Evolutionary conservation across 2,329 filamentous ascomycete genomes (phyloP).

Genomic region (Diaporthe ilicicola): DNA sequence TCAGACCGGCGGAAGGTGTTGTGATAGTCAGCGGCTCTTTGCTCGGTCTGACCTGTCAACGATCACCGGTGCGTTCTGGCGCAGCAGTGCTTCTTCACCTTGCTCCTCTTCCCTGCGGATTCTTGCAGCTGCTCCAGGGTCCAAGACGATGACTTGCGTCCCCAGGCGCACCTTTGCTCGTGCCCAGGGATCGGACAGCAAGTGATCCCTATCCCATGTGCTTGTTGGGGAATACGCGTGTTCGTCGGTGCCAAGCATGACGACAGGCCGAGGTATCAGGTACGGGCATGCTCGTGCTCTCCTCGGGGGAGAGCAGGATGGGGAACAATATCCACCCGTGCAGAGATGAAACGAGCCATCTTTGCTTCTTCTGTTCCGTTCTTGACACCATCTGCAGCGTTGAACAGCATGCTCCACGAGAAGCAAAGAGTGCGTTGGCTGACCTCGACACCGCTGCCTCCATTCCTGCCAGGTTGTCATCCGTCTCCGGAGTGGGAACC

Average conservation of each 20-base stretch:
- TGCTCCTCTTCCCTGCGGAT: not conserved
- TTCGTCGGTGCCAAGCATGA: not conserved
- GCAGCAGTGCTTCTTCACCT: not conserved
- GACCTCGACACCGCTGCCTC: not conserved
- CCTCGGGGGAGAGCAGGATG: not conserved
- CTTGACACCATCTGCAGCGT: not conserved
- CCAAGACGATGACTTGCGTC: slow-evolving; percentile 3
- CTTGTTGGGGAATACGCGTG: not conserved
- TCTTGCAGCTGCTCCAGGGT: slow-evolving; percentile 1
- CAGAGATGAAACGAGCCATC: not conserved
- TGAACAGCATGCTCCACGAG: not conserved
- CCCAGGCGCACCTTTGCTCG: not conserved
- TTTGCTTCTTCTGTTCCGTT: slow-evolving; percentile 20
- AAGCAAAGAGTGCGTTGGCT: not conserved
- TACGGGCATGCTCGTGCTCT: not conserved
- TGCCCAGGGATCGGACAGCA: not conserved
- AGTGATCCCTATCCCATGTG: not conserved
- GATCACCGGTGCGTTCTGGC: not conserved
- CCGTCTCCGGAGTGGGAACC: not conserved
- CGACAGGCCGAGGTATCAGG: not conserved
- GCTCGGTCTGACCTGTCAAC: slow-evolving; percentile 5
- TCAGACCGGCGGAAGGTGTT: slow-evolving; percentile 3
- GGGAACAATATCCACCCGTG: not conserved
- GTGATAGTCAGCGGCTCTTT: slow-evolving; percentile 17
- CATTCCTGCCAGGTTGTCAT: not conserved